Evolutionary conservation across 176 grass and related monocot species (phyloP).

Genomic region (Miscanthus lutarioriparius): DNA sequence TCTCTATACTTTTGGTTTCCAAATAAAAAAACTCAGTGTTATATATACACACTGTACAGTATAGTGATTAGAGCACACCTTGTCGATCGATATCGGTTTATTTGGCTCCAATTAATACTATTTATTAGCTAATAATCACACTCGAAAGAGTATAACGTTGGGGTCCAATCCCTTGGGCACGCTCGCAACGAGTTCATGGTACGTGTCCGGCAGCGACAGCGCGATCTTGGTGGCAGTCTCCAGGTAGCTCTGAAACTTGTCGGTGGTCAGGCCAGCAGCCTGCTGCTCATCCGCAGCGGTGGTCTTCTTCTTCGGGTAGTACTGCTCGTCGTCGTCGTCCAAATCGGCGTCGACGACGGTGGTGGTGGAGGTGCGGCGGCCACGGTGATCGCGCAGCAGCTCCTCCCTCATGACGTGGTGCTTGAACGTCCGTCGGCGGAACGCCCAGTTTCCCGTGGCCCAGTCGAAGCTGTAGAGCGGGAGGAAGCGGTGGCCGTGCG

Average conservation of each 20-base stretch:
- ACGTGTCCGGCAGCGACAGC: constrained; percentile 38
- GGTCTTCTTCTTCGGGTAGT: neutral
- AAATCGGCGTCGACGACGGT: neutral
- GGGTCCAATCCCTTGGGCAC: constrained; percentile 44
- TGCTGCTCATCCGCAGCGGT: neutral
- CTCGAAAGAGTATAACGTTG: constrained; percentile 33
- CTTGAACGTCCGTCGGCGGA: constrained; percentile 47
- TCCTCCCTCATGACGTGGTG: constrained; percentile 40
- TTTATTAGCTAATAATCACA: constrained; percentile 4
- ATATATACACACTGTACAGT: neutral
- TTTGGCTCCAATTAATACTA: neutral
- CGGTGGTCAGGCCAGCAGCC: neutral
- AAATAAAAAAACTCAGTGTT: neutral
- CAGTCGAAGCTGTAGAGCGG: constrained; percentile 74
- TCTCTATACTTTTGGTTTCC: neutral
- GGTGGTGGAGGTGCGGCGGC: neutral
- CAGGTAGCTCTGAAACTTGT: constrained; percentile 36
- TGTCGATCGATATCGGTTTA: neutral
- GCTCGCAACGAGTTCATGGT: neutral
- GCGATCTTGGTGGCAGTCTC: constrained; percentile 36
- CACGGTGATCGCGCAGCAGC: constrained; percentile 21
- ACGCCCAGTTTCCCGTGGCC: constrained; percentile 71
- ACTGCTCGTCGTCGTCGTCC: neutral
- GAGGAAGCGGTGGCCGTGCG: constrained; percentile 75
- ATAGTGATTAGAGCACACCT: neutral